Conservation (phyloP, 768 basidiomycete species). For the Suillus bovinus region DNA sequence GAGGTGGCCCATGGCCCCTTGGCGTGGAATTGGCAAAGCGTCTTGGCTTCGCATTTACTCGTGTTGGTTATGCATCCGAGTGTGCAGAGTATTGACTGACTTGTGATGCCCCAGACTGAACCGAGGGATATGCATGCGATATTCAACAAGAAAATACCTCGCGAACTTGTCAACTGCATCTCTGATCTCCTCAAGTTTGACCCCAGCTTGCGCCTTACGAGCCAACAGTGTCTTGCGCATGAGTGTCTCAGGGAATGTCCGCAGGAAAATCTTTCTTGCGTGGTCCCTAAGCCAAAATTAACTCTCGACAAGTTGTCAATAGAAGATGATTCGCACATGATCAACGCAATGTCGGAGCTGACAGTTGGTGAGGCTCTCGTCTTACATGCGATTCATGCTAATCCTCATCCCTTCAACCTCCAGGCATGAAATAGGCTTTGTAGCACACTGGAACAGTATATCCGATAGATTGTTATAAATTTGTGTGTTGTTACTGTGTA, state of each 20-base stretch:
- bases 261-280: slow-evolving; percentile 62
- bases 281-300: slow-evolving; percentile 41
- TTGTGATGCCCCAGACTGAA: slow-evolving; percentile 45
- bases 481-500: not conserved
- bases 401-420: not conserved
- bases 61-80: slow-evolving; percentile 50
- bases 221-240: slow-evolving; percentile 84
- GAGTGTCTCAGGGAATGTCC: slow-evolving; percentile 82
- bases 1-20: slow-evolving; percentile 85
- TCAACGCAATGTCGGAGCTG: not conserved
- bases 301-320: not conserved
- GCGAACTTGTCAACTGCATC: slow-evolving; percentile 87
- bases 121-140: slow-evolving; percentile 71
- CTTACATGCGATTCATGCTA: not conserved
- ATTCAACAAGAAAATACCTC: slow-evolving; percentile 77
- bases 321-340: not conserved
- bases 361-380: not conserved
- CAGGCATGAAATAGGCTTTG: not conserved
- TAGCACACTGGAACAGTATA: not conserved
- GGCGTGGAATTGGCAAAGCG: slow-evolving; percentile 86
- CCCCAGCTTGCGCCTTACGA: slow-evolving; percentile 82
- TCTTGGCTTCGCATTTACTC: slow-evolving; percentile 86
- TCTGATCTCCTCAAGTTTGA: slow-evolving; percentile 90
- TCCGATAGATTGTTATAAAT: not conserved
- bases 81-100: slow-evolving; percentile 1